Base-by-base conservation (phyloP, 1,139 yeast species). In the Hemisphaericaspora lyxosophila region DNA sequence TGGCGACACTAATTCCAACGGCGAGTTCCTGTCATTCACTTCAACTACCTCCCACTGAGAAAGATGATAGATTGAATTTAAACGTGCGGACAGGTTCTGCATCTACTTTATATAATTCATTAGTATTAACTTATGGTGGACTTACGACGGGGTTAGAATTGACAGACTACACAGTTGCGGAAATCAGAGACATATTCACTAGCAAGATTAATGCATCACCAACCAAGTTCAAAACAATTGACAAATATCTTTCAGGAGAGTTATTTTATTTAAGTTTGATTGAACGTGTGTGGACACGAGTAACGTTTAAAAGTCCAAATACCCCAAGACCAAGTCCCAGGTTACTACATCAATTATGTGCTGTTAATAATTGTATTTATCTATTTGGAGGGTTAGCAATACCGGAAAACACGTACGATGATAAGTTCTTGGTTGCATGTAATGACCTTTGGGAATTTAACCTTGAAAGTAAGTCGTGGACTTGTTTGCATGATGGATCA, bases 391-490 rank as follows among this genome's bases (percentile, higher is more conserved):
- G 94, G 0, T 55, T 84, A 23, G 53, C 58, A 0, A 49, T 70
- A 15, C 53, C 55, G 2, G 59, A 53, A 7, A 48, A 37, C 3
- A 20, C 28, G 16, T 26, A 25, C 12, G 27, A 33, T 5, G 36
- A 19, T 8, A 50, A 53, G 31, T 48, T 46, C 24, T 55, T 82
- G 16, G 60, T 62, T 2, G 77, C 85, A 0, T 50, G 71, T 13
- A 81, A 81, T 48, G 92, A 84, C 47, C 57, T 82, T 16, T 85
- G 92, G 90, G 73, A 72, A 45, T 77, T 82, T 46, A 73, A 81
- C 53, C 57, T 80, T 32, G 72, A 67, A 29, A 57, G 70, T 2
- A 65, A 64, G 36, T 54, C 56, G 14, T 83, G 90, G 89, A 56
- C 53, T 1, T 66, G 76, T 36, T 55, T 79, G 3, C 72, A 72